Conservation (phyloP, 768 basidiomycete species). For the Psilocybe subaeruginosa region DNA sequence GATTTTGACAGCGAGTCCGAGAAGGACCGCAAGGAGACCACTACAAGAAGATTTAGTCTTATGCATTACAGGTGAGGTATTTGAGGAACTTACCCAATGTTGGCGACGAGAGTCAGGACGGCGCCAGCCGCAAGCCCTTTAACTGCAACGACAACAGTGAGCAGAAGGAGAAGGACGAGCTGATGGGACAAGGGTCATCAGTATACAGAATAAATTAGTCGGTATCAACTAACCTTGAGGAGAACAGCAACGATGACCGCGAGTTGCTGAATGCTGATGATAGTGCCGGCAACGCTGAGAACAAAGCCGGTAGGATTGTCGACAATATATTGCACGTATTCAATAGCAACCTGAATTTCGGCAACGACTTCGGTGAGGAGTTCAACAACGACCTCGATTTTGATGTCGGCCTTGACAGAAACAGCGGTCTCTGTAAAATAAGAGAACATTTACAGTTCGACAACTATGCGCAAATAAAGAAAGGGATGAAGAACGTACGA, state of each 20-base stretch:
- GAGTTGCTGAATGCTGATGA: slow-evolving; percentile 16
- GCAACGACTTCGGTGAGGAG: slow-evolving; percentile 19
- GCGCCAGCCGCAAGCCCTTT: slow-evolving; percentile 6
- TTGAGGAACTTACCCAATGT: slow-evolving; percentile 20
- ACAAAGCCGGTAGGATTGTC: slow-evolving; percentile 16
- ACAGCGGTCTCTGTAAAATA: slow-evolving; percentile 12
- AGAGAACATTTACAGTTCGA: background rate
- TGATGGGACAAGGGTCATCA: background rate
- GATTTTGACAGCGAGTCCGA: slow-evolving; percentile 16
- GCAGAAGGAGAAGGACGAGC: slow-evolving; percentile 22
- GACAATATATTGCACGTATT: slow-evolving; percentile 19
- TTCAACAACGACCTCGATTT: slow-evolving; percentile 16
- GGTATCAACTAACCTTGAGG: slow-evolving; percentile 20
- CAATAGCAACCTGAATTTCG: slow-evolving; percentile 17
- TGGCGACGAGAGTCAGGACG: slow-evolving; percentile 17
- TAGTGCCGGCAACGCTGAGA: slow-evolving; percentile 10
- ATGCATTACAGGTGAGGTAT: background rate
- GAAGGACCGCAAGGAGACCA: slow-evolving; percentile 18
- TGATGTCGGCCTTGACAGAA: slow-evolving; percentile 18
- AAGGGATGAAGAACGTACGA: slow-evolving; percentile 13
- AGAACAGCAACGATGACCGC: slow-evolving; percentile 21
- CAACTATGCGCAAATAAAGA: background rate
- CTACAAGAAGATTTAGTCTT: slow-evolving; percentile 8
- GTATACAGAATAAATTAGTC: background rate
- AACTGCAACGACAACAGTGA: slow-evolving; percentile 12